Evolutionary conservation across 2,329 filamentous ascomycete genomes (phyloP).

Genomic region (Calonectria ilicicola): DNA sequence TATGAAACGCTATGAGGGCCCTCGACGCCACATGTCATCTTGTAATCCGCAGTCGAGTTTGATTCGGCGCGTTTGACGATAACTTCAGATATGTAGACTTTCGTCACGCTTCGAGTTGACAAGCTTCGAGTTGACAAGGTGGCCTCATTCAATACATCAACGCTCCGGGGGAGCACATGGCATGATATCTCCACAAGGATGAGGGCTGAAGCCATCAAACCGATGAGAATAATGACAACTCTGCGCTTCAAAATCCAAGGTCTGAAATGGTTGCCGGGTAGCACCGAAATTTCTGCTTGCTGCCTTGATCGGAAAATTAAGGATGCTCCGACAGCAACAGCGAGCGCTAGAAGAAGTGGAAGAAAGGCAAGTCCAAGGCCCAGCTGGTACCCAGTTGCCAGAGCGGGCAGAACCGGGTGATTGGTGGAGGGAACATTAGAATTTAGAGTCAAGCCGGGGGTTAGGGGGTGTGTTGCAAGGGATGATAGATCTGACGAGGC

Average conservation of each 20-base stretch:
- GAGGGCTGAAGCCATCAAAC: not conserved
- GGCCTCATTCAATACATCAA: not conserved
- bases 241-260: not conserved
- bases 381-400: not conserved
- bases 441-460: not conserved
- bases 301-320: not conserved
- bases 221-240: not conserved
- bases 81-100: not conserved
- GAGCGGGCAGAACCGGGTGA: not conserved
- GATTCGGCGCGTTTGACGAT: not conserved
- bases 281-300: not conserved
- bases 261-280: not conserved
- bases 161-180: not conserved
- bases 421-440: not conserved
- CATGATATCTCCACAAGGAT: constrained; percentile 8
- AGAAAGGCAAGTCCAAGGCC: not conserved
- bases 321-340: not conserved
- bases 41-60: not conserved
- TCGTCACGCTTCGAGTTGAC: not conserved
- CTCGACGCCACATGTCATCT: not conserved
- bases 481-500: not conserved
- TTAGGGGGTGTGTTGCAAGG: constrained; percentile 1
- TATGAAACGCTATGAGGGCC: not conserved
- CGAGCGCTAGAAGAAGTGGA: not conserved
- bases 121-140: not conserved